Conservation (phyloP, 805 yeast genomes). For the Kluyveromyces lactis region DNA sequence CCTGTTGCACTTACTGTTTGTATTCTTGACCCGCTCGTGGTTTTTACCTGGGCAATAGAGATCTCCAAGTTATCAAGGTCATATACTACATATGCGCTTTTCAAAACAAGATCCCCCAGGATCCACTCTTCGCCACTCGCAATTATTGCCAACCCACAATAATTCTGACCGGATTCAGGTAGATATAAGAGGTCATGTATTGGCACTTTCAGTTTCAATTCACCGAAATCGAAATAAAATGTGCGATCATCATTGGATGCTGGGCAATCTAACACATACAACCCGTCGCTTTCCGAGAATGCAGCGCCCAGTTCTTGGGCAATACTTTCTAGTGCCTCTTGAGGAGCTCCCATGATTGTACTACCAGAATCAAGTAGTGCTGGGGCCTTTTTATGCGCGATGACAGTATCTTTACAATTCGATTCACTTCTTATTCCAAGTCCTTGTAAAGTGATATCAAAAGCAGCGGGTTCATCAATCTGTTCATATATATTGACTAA, state of each 20-base stretch:
- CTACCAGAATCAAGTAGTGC: conserved; percentile 54
- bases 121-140: conserved; percentile 30
- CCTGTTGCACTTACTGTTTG: not conserved
- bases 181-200: conserved; percentile 27
- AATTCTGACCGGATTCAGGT: conserved; percentile 18
- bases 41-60: conserved; percentile 38
- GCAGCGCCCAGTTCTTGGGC: conserved; percentile 29
- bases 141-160: conserved; percentile 39
- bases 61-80: conserved; percentile 40
- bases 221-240: conserved; percentile 45
- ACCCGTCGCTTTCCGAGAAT: conserved; percentile 30
- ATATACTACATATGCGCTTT: conserved; percentile 45
- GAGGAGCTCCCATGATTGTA: conserved; percentile 41
- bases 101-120: conserved; percentile 47
- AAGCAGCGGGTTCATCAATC: conserved; percentile 29
- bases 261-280: conserved; percentile 37
- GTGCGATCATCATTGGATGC: conserved; percentile 17
- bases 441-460: conserved; percentile 42
- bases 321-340: conserved; percentile 21
- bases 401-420: conserved; percentile 13
- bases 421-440: conserved; percentile 23
- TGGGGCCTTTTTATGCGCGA: conserved; percentile 22
- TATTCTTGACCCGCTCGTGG: conserved; percentile 7
- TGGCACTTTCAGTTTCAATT: conserved; percentile 46
- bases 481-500: conserved; percentile 35